phyloP scores from a whole-genome alignment of 768 basidiomycete species.

The Podaxis sp. region DNA sequence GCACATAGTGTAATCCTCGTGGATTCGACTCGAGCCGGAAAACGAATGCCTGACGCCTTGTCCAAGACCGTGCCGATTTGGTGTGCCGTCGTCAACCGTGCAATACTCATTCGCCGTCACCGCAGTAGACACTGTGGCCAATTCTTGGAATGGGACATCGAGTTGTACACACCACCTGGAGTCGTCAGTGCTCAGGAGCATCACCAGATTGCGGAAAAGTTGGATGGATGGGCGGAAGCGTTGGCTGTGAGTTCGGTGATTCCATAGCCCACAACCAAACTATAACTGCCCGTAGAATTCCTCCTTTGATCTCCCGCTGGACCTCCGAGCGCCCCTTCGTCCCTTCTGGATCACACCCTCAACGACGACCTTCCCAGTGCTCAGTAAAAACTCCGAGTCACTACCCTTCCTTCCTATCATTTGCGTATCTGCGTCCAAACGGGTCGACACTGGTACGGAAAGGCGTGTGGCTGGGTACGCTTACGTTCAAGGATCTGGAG shows the following conservation, averaged over 20 bases:
- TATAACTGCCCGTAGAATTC: slow-evolving; percentile 49
- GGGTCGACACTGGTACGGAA: slow-evolving; percentile 58
- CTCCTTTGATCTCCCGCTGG: slow-evolving; percentile 60
- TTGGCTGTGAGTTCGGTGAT: slow-evolving; percentile 52
- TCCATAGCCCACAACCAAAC: not conserved
- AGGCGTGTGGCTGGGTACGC: slow-evolving; percentile 68
- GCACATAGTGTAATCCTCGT: slow-evolving; percentile 82
- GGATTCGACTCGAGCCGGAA: slow-evolving; percentile 91
- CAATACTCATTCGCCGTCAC: slow-evolving; percentile 38
- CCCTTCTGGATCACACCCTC: slow-evolving; percentile 89
- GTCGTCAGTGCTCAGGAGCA: slow-evolving; percentile 77
- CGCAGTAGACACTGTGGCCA: slow-evolving; percentile 16
- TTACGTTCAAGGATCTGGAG: slow-evolving; percentile 93
- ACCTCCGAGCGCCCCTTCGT: slow-evolving; percentile 63
- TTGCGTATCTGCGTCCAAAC: slow-evolving; percentile 84
- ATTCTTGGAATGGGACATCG: slow-evolving; percentile 47
- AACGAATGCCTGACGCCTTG: slow-evolving; percentile 91
- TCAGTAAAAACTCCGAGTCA: slow-evolving; percentile 18
- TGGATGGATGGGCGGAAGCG: slow-evolving; percentile 69
- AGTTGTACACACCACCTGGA: slow-evolving; percentile 70
- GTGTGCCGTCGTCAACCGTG: slow-evolving; percentile 87
- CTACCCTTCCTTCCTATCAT: slow-evolving; percentile 61
- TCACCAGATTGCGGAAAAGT: slow-evolving; percentile 62
- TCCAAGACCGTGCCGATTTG: slow-evolving; percentile 94
- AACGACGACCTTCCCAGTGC: slow-evolving; percentile 45